These are phyloP conservation scores for Apostasia shenzhenica DNA, from an alignment of 106 monocot species.

Conservation along the genomic window DNA sequence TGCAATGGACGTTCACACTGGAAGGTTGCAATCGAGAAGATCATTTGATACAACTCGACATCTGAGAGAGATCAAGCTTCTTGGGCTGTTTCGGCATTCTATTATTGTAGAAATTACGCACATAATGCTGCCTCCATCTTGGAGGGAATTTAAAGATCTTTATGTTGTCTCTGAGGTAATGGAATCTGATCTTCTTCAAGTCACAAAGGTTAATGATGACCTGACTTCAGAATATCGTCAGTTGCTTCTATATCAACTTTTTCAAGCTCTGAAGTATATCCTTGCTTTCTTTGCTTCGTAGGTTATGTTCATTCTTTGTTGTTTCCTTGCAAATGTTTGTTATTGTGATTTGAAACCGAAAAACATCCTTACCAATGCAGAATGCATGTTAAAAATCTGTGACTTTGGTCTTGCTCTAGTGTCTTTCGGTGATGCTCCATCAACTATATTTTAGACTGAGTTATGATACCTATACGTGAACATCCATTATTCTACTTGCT, in stretches of 20 bases:
- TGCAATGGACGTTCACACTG: slow-evolving; percentile 64
- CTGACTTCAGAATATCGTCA: slow-evolving; percentile 80
- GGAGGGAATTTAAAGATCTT: slow-evolving; percentile 77
- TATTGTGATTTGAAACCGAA: slow-evolving; percentile 87
- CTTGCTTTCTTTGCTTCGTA: not conserved
- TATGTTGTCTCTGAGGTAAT: slow-evolving; percentile 84
- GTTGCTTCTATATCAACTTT: slow-evolving; percentile 81
- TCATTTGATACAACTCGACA: slow-evolving; percentile 87
- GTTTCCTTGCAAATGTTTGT: slow-evolving; percentile 55
- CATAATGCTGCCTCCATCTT: slow-evolving; percentile 83
- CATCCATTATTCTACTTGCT: no score
- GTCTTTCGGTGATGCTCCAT: slow-evolving; percentile 78
- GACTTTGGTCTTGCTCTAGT: slow-evolving; percentile 82
- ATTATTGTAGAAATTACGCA: slow-evolving; percentile 90
- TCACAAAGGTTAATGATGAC: slow-evolving; percentile 85
- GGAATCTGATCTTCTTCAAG: slow-evolving; percentile 90
- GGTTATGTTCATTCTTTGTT: slow-evolving; percentile 6
- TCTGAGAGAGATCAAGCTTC: slow-evolving; percentile 78
- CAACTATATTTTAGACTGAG: slow-evolving; percentile 84
- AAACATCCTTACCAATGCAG: slow-evolving; percentile 83
- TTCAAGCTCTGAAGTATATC: slow-evolving; percentile 73
- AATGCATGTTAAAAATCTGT: slow-evolving; percentile 75
- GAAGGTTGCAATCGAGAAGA: slow-evolving; percentile 88
- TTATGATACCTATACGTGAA: not conserved
- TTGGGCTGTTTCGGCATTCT: slow-evolving; percentile 68